Evolutionary conservation across 768 basidiomycete species (phyloP), one percentile per base, ranked within the genome.

Genomic region (Phlegmacium glaucopus): DNA sequence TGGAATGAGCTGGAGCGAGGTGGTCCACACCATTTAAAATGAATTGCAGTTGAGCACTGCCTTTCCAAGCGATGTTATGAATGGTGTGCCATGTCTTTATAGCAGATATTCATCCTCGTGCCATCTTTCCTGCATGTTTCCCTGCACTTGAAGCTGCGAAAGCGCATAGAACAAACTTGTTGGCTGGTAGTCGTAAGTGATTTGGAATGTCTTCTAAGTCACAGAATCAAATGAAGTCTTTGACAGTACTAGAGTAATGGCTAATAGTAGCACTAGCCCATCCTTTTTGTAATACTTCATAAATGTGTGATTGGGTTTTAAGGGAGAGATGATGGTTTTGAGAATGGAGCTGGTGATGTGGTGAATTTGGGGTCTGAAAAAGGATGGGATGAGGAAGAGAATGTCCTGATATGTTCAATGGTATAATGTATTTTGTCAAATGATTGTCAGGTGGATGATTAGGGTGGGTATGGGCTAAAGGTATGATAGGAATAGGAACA

Each of bases 21-120:
- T 63, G 62, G 6, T 49, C 41, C 2, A 60, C 51, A 0, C 65
- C 63, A 8, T 57, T 50, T 0, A 67, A 34, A 0, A 66, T 47
- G 15, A 65, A 59, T 15, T 47, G 29, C 0, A 71, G 60, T 1
- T 49, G 51, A 0, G 26, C 29, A 0, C 52, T 44, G 0, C 59
- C 61, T 0, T 50, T 29, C 62, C 62, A 72, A 0, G 45, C 32
- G 1, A 55, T 27, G 6, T 53, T 34, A 25, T 71, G 62, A 10
- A 56, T 25, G 17, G 59, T 49, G 38, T 73, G 71, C 68, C 69
- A 72, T 1, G 66, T 63, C 5, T 57, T 61, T 4, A 71, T n/a
- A 0, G 49, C 69, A 10, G 51, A 41, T 2, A 68, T 36, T 13
- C 63, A 50, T 15, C 57, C 57, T 2, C 47, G 36, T 11, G 63